Evolutionary conservation across 2,329 filamentous ascomycete genomes (phyloP), one percentile per base, ranked within the genome.

Genomic region (Ploettnerulaceae sp.): DNA sequence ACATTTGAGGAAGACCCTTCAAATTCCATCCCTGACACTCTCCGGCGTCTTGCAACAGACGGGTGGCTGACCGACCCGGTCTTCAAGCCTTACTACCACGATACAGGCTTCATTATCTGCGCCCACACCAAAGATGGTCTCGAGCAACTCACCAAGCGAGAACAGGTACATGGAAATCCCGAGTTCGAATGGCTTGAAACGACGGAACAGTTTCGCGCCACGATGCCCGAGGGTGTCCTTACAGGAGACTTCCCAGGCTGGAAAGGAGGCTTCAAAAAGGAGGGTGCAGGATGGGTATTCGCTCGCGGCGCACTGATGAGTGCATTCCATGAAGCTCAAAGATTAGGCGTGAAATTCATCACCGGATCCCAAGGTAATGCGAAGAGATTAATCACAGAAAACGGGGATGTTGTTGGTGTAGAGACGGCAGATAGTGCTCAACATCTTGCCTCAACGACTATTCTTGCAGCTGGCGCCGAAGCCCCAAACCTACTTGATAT

Each of bases 241-340:
- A 74, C 72, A 1, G 73, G 74, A 2, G 60, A 69, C 0, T 74
- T 77, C 35, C 65, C 69, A 0, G 66, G 66, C 5, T 77, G 75
- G 74, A 69, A 69, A 53, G 74, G 74, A 8, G 75, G 70, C 55
- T 67, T 67, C 46, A 71, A 71, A 48, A 53, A 60, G 14, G 53
- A 59, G 20, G 66, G 69, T 6, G 72, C 73, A 3, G 76, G 75
- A 6, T 79, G 75, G 74, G 71, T 77, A 2, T 71, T 73, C 52
- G 74, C 76, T 3, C 64, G 68, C 9, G 72, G 72, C 26, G 72
- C 73, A 0, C 60, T 79, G 48, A 49, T 67, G 31, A 68, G 71
- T 24, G 68, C 71, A 3, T 68, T 67, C 18, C 56, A 58, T 1
- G 74, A 75, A 54, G 71, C 73, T 1, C 53, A 64, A 43, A 61